These are phyloP conservation scores for Suillus bovinus DNA, from an alignment of 768 basidiomycete genomes.

Conservation along the genomic window DNA sequence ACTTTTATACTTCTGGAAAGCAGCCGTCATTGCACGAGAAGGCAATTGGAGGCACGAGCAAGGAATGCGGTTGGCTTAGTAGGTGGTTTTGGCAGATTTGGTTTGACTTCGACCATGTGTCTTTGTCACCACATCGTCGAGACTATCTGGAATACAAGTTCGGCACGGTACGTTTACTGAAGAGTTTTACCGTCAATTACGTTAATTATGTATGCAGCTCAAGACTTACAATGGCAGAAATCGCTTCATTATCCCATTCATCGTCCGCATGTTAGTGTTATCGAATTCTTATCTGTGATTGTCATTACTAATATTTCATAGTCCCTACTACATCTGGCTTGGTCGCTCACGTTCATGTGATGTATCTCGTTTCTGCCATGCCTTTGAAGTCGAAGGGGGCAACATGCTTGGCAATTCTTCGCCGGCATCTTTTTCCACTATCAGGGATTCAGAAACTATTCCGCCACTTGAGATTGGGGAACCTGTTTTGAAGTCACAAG, in stretches of 20 bases:
- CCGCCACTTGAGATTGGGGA: conserved; percentile 45
- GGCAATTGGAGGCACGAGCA: conserved; percentile 63
- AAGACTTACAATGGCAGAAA: conserved; percentile 77
- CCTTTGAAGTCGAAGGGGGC: conserved; percentile 64
- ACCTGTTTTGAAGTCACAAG: conserved; percentile 30
- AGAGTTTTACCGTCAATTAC: background rate
- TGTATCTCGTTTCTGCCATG: conserved; percentile 53
- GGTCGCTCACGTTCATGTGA: conserved; percentile 66
- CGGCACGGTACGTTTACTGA: conserved; percentile 52
- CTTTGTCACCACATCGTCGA: conserved; percentile 55
- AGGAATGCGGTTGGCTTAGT: conserved; percentile 62
- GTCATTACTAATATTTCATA: conserved; percentile 19
- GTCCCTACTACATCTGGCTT: conserved; percentile 76
- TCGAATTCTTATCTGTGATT: conserved; percentile 6
- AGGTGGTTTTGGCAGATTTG: conserved; percentile 81
- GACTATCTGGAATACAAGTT: conserved; percentile 80
- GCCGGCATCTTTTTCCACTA: conserved; percentile 35
- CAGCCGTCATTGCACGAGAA: conserved; percentile 56
- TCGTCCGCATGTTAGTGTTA: conserved; percentile 57
- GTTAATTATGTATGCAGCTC: conserved; percentile 31
- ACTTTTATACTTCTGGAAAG: conserved; percentile 68
- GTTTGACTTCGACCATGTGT: conserved; percentile 60
- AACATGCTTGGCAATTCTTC: conserved; percentile 56
- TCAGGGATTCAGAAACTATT: conserved; percentile 37
- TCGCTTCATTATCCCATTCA: conserved; percentile 63